phyloP scores from a whole-genome alignment of 129 eudicot genomes.

The Escallonia rubra region DNA sequence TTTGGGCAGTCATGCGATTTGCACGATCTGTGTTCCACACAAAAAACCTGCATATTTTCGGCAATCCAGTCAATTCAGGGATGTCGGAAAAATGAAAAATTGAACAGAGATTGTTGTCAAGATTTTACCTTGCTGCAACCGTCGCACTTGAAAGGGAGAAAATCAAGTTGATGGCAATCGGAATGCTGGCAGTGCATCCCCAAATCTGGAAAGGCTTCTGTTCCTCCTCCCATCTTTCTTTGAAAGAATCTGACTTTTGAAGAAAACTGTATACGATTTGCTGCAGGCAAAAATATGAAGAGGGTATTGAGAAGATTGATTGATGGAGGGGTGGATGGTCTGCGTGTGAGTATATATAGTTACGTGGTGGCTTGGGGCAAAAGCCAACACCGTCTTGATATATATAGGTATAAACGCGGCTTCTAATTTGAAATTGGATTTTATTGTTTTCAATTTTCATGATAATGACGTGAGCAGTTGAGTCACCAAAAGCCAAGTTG shows the following conservation, averaged over 20 bases:
- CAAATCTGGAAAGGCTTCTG: slow-evolving; percentile 85
- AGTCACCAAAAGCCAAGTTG: no score
- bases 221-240: slow-evolving; percentile 66
- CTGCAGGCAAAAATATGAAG: neutral
- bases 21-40: slow-evolving; percentile 71
- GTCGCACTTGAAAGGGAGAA: slow-evolving; percentile 80
- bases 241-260: no score
- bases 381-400: slow-evolving; percentile 25
- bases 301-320: no score
- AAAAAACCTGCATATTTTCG: slow-evolving; percentile 54
- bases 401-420: slow-evolving; percentile 1
- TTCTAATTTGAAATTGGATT: slow-evolving; percentile 25
- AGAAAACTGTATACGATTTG: no score
- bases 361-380: slow-evolving; percentile 33
- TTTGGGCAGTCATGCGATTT: slow-evolving; percentile 76
- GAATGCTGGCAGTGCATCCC: slow-evolving; percentile 72
- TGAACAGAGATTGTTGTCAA: neutral
- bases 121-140: slow-evolving; percentile 60
- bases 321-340: no score
- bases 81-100: neutral
- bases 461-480: no score
- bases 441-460: neutral
- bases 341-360: neutral
- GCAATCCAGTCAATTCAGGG: neutral
- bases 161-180: slow-evolving; percentile 82